Conservation (phyloP, 441 rosid genomes). For the Viola pubescens region DNA sequence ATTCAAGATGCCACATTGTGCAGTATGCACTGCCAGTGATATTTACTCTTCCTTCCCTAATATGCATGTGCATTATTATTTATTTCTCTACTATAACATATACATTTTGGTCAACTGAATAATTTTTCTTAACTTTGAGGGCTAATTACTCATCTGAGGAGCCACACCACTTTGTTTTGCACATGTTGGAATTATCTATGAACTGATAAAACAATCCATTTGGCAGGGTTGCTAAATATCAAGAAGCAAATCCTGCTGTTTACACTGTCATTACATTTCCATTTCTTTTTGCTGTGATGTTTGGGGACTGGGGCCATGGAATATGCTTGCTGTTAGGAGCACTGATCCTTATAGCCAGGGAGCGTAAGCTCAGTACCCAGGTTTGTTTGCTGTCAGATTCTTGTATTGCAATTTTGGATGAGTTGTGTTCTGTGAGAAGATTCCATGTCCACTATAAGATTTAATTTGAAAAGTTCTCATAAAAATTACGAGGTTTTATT, state of each 20-base stretch:
- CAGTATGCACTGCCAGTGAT: too few relatives aligned
- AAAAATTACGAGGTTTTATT: background rate
- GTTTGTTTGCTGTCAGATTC: conserved; percentile 31
- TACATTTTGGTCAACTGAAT: conserved; percentile 8
- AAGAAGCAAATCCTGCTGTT: conserved; percentile 94
- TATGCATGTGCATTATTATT: too few relatives aligned
- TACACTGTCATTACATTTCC: conserved; percentile 84
- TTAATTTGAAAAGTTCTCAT: too few relatives aligned
- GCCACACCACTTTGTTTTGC: conserved; percentile 20
- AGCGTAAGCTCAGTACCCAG: conserved; percentile 68
- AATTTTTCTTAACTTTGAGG: conserved; percentile 1
- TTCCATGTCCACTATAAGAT: too few relatives aligned
- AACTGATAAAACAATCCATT: conserved; percentile 24
- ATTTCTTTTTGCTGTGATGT: conserved; percentile 97
- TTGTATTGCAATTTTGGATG: conserved; percentile 12
- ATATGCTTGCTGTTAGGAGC: conserved; percentile 91
- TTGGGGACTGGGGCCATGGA: conserved; percentile 99
- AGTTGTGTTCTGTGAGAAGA: background rate
- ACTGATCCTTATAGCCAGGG: conserved; percentile 70
- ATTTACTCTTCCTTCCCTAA: too few relatives aligned
- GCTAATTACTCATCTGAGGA: too few relatives aligned
- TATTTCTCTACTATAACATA: too few relatives aligned
- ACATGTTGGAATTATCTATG: conserved; percentile 16
- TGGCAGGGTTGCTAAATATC: conserved; percentile 89
- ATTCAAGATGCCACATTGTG: too few relatives aligned